Evolutionary conservation across 805 yeast genomes (phyloP).

Genomic region (Nakazawaea wyomingensis): DNA sequence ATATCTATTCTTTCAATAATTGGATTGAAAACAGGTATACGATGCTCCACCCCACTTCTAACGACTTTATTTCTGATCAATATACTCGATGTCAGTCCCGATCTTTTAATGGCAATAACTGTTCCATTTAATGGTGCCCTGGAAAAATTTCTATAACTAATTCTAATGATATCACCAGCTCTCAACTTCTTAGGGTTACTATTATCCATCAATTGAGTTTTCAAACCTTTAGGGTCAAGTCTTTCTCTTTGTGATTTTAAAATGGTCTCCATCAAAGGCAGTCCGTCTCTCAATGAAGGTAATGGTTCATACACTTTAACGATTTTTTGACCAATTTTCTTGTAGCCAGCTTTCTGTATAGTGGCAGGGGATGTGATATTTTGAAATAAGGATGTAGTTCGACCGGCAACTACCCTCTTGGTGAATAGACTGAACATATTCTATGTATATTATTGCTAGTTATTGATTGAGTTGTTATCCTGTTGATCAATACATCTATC

Average conservation of each 20-base stretch:
- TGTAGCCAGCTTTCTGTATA: slow-evolving; percentile 6
- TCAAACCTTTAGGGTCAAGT: slow-evolving; percentile 70
- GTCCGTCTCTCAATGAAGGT: slow-evolving; percentile 43
- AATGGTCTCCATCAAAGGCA: slow-evolving; percentile 37
- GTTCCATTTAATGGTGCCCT: slow-evolving; percentile 73
- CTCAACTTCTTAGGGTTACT: slow-evolving; percentile 47
- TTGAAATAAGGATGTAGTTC: not conserved
- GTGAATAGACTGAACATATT: slow-evolving; percentile 4
- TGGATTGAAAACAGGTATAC: slow-evolving; percentile 80
- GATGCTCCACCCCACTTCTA: slow-evolving; percentile 79
- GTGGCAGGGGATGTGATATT: not conserved
- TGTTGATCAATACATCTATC: too few relatives aligned
- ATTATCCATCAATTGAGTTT: slow-evolving; percentile 48
- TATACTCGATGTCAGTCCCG: slow-evolving; percentile 68
- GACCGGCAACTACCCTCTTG: not conserved
- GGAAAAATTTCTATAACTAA: slow-evolving; percentile 53
- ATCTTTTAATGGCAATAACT: slow-evolving; percentile 69
- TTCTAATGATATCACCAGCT: slow-evolving; percentile 79
- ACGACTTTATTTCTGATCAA: slow-evolving; percentile 76
- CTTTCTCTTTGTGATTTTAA: slow-evolving; percentile 46
- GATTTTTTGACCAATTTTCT: slow-evolving; percentile 9
- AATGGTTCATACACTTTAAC: slow-evolving; percentile 43
- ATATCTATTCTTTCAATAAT: slow-evolving; percentile 71
- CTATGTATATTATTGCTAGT: too few relatives aligned
- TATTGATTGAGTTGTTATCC: too few relatives aligned